These are phyloP conservation scores for Penicillium pulvis DNA, from an alignment of 495 filamentous ascomycete species.

Conservation along the genomic window DNA sequence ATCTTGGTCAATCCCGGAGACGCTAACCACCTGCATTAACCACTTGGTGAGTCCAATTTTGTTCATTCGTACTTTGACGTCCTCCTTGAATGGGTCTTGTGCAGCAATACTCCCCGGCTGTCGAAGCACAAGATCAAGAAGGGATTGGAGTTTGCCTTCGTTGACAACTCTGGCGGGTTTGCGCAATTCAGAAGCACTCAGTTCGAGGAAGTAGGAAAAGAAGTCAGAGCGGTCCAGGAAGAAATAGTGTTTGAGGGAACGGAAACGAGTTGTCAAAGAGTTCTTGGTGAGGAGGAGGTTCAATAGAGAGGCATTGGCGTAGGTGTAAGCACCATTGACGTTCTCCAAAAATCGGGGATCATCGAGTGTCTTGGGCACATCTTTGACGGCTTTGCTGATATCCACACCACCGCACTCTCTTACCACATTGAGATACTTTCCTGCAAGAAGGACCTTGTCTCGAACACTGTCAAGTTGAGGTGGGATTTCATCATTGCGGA, in stretches of 20 bases:
- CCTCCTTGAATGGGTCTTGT: slow-evolving; percentile 94
- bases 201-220: slow-evolving; percentile 95
- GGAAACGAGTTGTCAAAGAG: slow-evolving; percentile 78
- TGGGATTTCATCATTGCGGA: slow-evolving; percentile 86
- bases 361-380: slow-evolving; percentile 90
- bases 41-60: slow-evolving; percentile 88
- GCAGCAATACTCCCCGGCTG: slow-evolving; percentile 94
- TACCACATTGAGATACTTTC: slow-evolving; percentile 97
- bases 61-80: slow-evolving; percentile 97
- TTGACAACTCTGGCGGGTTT: slow-evolving; percentile 89
- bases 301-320: slow-evolving; percentile 93
- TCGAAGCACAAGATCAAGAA: slow-evolving; percentile 90
- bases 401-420: slow-evolving; percentile 96
- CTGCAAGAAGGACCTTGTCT: slow-evolving; percentile 90
- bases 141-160: slow-evolving; percentile 85
- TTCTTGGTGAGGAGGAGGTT: slow-evolving; percentile 91
- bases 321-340: slow-evolving; percentile 89
- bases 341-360: slow-evolving; percentile 90
- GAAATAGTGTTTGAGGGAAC: slow-evolving; percentile 96
- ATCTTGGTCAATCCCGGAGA: slow-evolving; percentile 90
- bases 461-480: slow-evolving; percentile 90
- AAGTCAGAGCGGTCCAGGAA: slow-evolving; percentile 98
- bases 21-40: slow-evolving; percentile 93
- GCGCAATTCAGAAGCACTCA: slow-evolving; percentile 80
- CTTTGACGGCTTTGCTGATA: slow-evolving; percentile 82